A percentile compares a stretch with the other conserved stretches of the same genome.
These are phyloP conservation scores for Periconia sp. DNA, from an alignment of 2,329 filamentous ascomycete species.

Conservation along the genomic window DNA sequence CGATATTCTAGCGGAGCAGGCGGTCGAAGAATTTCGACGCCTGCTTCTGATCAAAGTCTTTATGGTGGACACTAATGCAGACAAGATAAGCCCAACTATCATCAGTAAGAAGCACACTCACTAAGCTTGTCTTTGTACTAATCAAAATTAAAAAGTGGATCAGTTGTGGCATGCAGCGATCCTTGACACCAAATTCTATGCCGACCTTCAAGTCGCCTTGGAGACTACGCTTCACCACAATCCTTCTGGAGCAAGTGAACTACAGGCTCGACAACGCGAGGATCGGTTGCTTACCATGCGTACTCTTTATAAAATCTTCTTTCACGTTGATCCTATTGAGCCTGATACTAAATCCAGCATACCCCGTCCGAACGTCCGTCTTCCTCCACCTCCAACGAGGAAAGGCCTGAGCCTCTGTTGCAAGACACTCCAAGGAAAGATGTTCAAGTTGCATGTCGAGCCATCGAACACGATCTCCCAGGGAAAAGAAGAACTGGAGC, in stretches of 20 bases:
- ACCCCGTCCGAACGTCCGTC: too few relatives aligned
- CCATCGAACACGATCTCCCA: too few relatives aligned
- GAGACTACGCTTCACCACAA: constrained; percentile 1
- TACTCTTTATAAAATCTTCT: background rate
- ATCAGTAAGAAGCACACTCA: background rate
- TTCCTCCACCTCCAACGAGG: too few relatives aligned
- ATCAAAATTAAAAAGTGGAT: constrained; percentile 1
- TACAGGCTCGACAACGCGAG: background rate
- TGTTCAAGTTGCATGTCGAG: too few relatives aligned
- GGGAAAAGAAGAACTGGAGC: too few relatives aligned
- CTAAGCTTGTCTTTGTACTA: background rate
- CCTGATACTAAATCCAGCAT: too few relatives aligned
- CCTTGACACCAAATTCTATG: constrained; percentile 3
- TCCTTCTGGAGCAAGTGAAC: background rate
- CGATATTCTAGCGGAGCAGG: background rate
- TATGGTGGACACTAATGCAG: background rate
- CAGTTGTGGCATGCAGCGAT: constrained; percentile 1
- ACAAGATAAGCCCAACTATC: constrained; percentile 1
- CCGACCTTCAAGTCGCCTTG: background rate
- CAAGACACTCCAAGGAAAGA: too few relatives aligned
- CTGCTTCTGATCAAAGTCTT: constrained; percentile 1
- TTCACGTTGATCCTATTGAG: background rate
- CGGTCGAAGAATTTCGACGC: constrained; percentile 1
- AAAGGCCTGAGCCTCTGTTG: too few relatives aligned
- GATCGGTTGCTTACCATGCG: background rate